These are phyloP conservation scores for Naganishia randhawae DNA, from an alignment of 768 basidiomycete species.

Conservation along the genomic window DNA sequence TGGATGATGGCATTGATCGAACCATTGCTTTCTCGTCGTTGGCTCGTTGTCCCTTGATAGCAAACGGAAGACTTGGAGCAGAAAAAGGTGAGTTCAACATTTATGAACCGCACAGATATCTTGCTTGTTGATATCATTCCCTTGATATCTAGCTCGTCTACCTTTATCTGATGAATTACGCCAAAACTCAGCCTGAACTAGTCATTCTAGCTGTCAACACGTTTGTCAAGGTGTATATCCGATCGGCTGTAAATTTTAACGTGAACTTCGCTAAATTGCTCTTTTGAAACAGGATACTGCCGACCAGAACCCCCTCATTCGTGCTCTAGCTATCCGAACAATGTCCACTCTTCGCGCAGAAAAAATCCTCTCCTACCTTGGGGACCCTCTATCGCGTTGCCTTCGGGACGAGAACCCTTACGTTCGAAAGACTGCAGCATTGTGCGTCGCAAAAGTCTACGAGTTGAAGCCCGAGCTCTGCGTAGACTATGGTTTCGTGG, in stretches of 20 bases:
- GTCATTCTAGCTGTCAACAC: constrained; percentile 99
- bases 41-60: constrained; percentile 49
- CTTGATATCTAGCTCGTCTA: constrained; percentile 66
- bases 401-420: constrained; percentile 95
- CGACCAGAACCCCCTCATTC: constrained; percentile 91
- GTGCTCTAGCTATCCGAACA: constrained; percentile 92
- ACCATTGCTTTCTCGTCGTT: too few relatives aligned
- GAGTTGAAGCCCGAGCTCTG: constrained; percentile 94
- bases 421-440: constrained; percentile 93
- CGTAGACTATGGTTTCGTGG: constrained; percentile 88
- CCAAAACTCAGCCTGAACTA: constrained; percentile 96
- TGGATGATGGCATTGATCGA: too few relatives aligned
- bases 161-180: constrained; percentile 98
- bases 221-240: constrained; percentile 63
- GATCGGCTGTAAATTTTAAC: constrained; percentile 13
- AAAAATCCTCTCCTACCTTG: constrained; percentile 99
- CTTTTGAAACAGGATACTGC: constrained; percentile 71
- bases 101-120: not conserved
- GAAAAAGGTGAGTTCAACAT: constrained; percentile 62
- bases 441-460: constrained; percentile 95
- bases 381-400: constrained; percentile 85
- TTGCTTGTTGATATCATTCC: not conserved
- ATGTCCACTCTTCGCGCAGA: constrained; percentile 97
- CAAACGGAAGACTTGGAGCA: constrained; percentile 99
- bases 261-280: not conserved